Percentiles rank a stretch among this genome's conserved stretches.
Evolutionary conservation across 1,139 yeast species (phyloP).

Genomic region (Kodamaea sp.): DNA sequence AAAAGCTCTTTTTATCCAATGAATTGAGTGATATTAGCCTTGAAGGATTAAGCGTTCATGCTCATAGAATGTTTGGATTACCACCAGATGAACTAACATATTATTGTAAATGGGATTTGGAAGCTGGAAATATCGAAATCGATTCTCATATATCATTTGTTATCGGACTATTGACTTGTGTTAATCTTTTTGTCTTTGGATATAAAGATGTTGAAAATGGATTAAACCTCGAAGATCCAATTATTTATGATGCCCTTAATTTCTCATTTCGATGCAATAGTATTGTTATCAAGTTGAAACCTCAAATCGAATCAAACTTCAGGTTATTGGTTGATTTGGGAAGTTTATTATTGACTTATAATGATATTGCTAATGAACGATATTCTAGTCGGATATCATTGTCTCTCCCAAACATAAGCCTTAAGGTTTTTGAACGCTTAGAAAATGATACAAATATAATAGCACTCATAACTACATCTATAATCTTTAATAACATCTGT

Average conservation of each 20-base stretch:
- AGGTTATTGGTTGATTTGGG: constrained; percentile 26
- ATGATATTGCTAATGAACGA: constrained; percentile 67
- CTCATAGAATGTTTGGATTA: constrained; percentile 88
- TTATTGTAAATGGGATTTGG: constrained; percentile 85
- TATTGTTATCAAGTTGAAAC: constrained; percentile 24
- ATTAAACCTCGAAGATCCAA: constrained; percentile 52
- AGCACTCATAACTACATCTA: constrained; percentile 46
- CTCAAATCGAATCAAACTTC: constrained; percentile 19
- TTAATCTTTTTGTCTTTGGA: constrained; percentile 54
- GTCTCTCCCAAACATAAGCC: constrained; percentile 44
- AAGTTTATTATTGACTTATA: constrained; percentile 45
- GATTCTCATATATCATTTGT: constrained; percentile 51
- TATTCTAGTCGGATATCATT: constrained; percentile 57
- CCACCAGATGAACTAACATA: constrained; percentile 89
- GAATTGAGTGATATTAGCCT: constrained; percentile 40
- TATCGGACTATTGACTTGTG: constrained; percentile 41
- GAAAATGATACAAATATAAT: constrained; percentile 19
- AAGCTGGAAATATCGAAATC: constrained; percentile 54
- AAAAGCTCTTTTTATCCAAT: constrained; percentile 15
- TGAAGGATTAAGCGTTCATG: constrained; percentile 68
- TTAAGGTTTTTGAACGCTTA: constrained; percentile 24
- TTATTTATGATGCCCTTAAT: constrained; percentile 66
- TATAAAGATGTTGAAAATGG: constrained; percentile 75
- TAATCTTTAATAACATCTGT: constrained; percentile 57
- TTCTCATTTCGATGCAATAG: constrained; percentile 46